Percentiles rank a stretch among this genome's conserved stretches.
Evolutionary conservation across 2,329 filamentous ascomycete species (phyloP).

Genomic region (Xylariaceae sp.): DNA sequence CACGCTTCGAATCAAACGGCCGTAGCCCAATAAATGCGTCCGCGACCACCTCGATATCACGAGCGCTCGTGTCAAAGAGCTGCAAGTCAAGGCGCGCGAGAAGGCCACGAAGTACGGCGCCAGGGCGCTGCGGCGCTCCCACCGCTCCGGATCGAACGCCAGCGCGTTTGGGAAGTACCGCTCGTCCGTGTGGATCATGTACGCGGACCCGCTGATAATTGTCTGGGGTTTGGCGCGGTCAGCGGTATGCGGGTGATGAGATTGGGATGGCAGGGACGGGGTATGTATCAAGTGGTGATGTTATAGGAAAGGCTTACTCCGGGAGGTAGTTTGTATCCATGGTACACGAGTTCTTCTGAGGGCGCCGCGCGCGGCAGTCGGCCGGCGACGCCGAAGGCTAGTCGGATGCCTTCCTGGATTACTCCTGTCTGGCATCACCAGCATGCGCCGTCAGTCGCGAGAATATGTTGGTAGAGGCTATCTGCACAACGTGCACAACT

Average conservation of each 20-base stretch:
- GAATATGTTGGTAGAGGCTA: background rate
- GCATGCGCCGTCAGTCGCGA: background rate
- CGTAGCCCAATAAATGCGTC: background rate
- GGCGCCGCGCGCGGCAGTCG: constrained; percentile 7
- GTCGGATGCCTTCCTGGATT: constrained; percentile 7
- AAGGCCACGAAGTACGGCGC: background rate
- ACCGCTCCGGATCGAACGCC: background rate
- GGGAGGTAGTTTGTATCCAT: constrained; percentile 3
- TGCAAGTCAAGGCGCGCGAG: constrained; percentile 5
- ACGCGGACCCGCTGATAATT: background rate
- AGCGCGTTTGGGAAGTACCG: background rate
- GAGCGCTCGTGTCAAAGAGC: constrained; percentile 1
- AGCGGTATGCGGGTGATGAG: background rate
- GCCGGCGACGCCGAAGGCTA: constrained; percentile 3
- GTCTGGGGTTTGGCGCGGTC: background rate
- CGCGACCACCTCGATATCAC: background rate
- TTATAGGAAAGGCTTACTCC: background rate
- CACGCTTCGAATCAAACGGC: too few species aligned
- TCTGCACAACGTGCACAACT: background rate
- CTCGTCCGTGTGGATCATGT: constrained; percentile 1
- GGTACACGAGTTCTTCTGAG: constrained; percentile 4
- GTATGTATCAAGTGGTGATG: background rate
- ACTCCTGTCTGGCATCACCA: background rate
- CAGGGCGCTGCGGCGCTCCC: background rate
- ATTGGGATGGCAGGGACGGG: background rate